Evolutionary conservation across 805 yeast genomes (phyloP).

Genomic region (Kuraishia floccosa): DNA sequence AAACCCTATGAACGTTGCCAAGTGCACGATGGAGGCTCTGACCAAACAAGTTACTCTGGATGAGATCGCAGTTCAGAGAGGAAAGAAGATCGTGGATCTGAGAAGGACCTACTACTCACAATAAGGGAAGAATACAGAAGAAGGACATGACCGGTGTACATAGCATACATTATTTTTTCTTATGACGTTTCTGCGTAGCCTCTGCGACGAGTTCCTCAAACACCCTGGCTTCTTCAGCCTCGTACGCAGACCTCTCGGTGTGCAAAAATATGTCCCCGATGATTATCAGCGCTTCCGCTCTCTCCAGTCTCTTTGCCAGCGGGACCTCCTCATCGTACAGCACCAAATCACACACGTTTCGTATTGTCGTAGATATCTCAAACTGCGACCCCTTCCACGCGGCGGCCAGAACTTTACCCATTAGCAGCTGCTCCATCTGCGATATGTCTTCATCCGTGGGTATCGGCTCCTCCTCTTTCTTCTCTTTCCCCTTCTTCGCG

Average conservation of each 20-base stretch:
- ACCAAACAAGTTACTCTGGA: constrained; percentile 68
- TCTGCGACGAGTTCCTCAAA: constrained; percentile 92
- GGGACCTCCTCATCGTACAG: constrained; percentile 57
- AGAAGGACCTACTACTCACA: constrained; percentile 81
- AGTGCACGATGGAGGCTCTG: constrained; percentile 81
- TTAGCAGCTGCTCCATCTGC: constrained; percentile 69
- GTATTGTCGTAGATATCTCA: constrained; percentile 71
- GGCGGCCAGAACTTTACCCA: constrained; percentile 85
- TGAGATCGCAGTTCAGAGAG: constrained; percentile 84
- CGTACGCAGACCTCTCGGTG: constrained; percentile 71
- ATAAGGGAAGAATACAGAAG: no score
- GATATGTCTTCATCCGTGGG: constrained; percentile 48
- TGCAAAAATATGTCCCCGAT: constrained; percentile 61
- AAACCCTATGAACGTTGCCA: constrained; percentile 90
- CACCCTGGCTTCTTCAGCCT: constrained; percentile 82
- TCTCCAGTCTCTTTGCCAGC: constrained; percentile 47
- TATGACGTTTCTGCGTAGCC: constrained; percentile 53
- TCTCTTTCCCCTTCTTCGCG: constrained; percentile 12
- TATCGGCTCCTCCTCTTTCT: constrained; percentile 13
- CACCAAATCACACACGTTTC: constrained; percentile 75
- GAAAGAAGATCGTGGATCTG: constrained; percentile 89
- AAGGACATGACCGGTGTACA: no score
- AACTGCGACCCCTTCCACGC: constrained; percentile 92
- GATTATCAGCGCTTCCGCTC: constrained; percentile 70
- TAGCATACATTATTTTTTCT: constrained; percentile 20